These are phyloP conservation scores for Prunus davidiana DNA, from an alignment of 306 rosid species.

Conservation along the genomic window DNA sequence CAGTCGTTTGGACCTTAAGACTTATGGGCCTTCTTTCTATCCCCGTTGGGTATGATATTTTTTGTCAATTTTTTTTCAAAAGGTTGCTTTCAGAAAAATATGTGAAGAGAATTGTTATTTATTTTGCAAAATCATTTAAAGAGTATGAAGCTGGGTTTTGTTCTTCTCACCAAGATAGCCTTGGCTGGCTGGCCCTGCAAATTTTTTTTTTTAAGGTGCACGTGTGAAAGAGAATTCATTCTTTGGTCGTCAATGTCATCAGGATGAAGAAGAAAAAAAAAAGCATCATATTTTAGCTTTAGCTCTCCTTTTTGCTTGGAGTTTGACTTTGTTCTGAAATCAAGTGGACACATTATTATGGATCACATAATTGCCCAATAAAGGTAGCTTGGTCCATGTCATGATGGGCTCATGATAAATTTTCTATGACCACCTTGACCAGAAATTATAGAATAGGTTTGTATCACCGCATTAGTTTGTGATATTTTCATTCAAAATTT, in stretches of 20 bases:
- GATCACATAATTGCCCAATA: background rate
- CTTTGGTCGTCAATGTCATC: background rate
- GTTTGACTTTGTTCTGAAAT: constrained; percentile 16
- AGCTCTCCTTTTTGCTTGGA: constrained; percentile 2
- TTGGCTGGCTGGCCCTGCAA: too few species aligned
- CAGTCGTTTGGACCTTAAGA: background rate
- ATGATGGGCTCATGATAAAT: background rate
- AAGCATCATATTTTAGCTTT: constrained; percentile 9
- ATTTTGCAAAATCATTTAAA: too few species aligned
- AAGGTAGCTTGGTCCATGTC: background rate
- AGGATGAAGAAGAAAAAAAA: background rate
- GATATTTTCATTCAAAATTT: accelerated
- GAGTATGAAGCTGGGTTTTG: too few species aligned
- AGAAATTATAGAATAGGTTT: too few species aligned
- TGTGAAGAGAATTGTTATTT: too few species aligned
- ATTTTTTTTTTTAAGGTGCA: background rate
- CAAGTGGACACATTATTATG: background rate
- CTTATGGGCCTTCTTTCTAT: too few species aligned
- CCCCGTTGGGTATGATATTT: too few species aligned
- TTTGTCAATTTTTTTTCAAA: too few species aligned
- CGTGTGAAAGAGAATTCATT: constrained; percentile 1
- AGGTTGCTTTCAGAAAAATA: too few species aligned
- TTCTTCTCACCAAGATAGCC: too few species aligned
- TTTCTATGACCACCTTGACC: too few species aligned
- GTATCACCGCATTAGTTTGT: too few species aligned